Evolutionary conservation across 805 yeast species (phyloP), one percentile per base, ranked within the genome.

Genomic region (Nakazawaea anatomiae): DNA sequence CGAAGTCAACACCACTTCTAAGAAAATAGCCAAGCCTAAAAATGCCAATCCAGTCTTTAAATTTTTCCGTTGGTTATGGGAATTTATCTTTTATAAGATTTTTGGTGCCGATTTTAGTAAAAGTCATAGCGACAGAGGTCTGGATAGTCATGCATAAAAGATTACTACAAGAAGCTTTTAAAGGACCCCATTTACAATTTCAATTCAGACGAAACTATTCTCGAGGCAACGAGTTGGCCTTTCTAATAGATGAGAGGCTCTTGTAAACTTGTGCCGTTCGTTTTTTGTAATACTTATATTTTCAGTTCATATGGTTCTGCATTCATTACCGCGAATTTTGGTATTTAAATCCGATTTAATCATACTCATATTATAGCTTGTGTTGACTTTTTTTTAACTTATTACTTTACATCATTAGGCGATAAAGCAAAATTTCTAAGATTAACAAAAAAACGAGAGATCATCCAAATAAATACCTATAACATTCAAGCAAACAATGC

Each of bases 21-120:
- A 48, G 12, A 45, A 48, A 30, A 11, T 11, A 5, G 47, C 43
- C 8, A 42, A 30, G 14, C 44, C 48, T 6, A 36, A 49, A n/a
- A 44, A 44, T 14, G 35, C 29, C 28, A 10, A 14, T 31, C 31
- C 32, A 3, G 39, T 49, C 4, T 39, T 44, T 9, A 42, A 39
- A 6, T 39, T 49, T 25, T 27, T 48, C 39, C 36, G n/a, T 7
- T 44, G 49, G 48, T 32, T 49, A 12, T 49, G 47, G 48, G 30
- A 40, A 11, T 40, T 39, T 28, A 42, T 47, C 12, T 30, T 48
- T 12, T 3, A 30, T 10, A 14, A 32, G 14, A 25, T 48, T 8
- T 48, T 48, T 34, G 51, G 51, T n/a, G 27, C 12, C 8, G 48
- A 46, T n/a, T 28, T 39, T 29, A 29, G 27, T 11, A 29, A 45